These are phyloP conservation scores for Amaranthus tricolor DNA, from an alignment of 179 eudicot species.

Conservation along the genomic window DNA sequence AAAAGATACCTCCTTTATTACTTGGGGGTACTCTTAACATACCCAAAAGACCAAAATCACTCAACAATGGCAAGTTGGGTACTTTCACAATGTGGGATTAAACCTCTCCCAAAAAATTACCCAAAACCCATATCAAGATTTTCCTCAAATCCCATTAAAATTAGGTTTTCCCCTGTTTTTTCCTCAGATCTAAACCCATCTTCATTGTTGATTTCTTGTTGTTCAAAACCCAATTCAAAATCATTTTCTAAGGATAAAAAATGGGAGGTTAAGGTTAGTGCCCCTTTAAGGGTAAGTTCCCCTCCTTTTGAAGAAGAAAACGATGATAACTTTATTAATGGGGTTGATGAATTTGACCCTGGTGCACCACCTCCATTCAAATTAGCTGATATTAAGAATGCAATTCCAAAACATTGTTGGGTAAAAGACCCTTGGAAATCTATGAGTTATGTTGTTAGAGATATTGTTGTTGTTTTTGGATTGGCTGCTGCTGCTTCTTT, in stretches of 20 bases:
- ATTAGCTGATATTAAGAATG: conserved; percentile 55
- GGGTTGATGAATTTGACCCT: conserved; percentile 44
- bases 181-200: conserved; percentile 31
- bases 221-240: not conserved
- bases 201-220: conserved; percentile 25
- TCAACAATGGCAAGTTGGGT: conserved; percentile 71
- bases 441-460: conserved; percentile 74
- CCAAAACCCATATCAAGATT: conserved; percentile 44
- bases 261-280: conserved; percentile 64
- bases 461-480: conserved; percentile 63
- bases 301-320: conserved; percentile 32
- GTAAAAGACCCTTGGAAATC: conserved; percentile 82
- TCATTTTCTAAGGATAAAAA: conserved; percentile 32
- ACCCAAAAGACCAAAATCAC: not conserved
- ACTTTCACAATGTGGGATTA: conserved; percentile 70
- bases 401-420: conserved; percentile 89
- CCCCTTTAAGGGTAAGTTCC: conserved; percentile 42
- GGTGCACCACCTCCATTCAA: conserved; percentile 71
- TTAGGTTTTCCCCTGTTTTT: conserved; percentile 24
- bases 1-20: not conserved
- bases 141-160: conserved; percentile 29
- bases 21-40: not conserved
- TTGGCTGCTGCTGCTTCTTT: conserved; percentile 67
- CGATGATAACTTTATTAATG: conserved; percentile 17
- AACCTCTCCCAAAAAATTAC: conserved; percentile 57